Percentiles rank a stretch among this genome's conserved stretches.
Conservation (phyloP, 441 rosid species). For the Arabidopsis hybrid region DNA sequence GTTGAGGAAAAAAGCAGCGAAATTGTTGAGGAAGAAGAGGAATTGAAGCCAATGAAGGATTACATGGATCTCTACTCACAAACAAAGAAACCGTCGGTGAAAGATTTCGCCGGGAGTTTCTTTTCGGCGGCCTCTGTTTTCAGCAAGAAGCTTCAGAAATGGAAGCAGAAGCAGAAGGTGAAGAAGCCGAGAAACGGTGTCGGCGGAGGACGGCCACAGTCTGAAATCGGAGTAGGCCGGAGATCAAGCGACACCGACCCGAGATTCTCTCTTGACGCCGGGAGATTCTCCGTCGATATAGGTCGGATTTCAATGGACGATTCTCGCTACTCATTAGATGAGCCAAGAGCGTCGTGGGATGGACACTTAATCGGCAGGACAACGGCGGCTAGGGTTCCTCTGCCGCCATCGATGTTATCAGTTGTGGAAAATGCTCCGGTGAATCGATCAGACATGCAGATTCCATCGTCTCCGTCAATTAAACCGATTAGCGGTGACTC, state of each 20-base stretch:
- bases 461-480: conserved; percentile 56
- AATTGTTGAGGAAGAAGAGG: conserved; percentile 68
- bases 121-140: conserved; percentile 98
- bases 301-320: conserved; percentile 79
- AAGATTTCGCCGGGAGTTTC: conserved; percentile 68
- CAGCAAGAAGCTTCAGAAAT: conserved; percentile 92
- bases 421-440: conserved; percentile 76
- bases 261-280: conserved; percentile 82
- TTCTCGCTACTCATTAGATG: conserved; percentile 86
- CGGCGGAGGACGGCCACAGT: conserved; percentile 48
- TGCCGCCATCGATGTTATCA: conserved; percentile 68
- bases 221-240: conserved; percentile 80
- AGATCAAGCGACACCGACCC: conserved; percentile 98
- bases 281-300: conserved; percentile 78
- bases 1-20: conserved; percentile 55
- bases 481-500: conserved; percentile 49
- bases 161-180: conserved; percentile 94
- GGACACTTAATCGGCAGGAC: conserved; percentile 80
- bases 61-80: conserved; percentile 92
- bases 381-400: conserved; percentile 81
- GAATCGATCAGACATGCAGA: conserved; percentile 73
- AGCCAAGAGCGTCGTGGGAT: conserved; percentile 97
- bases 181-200: conserved; percentile 57
- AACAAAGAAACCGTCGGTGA: conserved; percentile 75
- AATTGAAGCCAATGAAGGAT: conserved; percentile 88